Conservation (phyloP, 164 flowering plant genomes). For the Vitis cinerea region DNA sequence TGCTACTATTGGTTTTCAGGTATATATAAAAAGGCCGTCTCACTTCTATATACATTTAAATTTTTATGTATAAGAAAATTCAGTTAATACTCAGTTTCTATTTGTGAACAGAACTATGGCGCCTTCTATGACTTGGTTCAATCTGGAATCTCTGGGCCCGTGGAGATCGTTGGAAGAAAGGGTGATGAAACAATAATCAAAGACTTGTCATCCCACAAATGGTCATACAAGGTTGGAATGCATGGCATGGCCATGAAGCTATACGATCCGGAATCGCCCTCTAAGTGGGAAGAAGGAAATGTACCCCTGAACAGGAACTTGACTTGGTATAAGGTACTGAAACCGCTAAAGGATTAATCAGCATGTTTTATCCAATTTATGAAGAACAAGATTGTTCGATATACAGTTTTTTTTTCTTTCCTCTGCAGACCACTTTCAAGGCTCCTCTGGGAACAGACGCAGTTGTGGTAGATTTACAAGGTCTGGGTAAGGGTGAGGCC, state of each 20-base stretch:
- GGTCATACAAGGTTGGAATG: slow-evolving; percentile 57
- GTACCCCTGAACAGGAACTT: slow-evolving; percentile 35
- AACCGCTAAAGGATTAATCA: too few relatives aligned
- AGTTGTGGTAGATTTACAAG: slow-evolving; percentile 61
- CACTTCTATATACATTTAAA: background rate
- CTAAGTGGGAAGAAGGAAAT: slow-evolving; percentile 26
- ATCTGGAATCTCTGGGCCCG: slow-evolving; percentile 54
- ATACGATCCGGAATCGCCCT: slow-evolving; percentile 7
- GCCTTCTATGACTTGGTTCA: slow-evolving; percentile 30
- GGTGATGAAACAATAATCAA: slow-evolving; percentile 40
- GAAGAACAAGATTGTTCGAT: too few relatives aligned
- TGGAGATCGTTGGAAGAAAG: slow-evolving; percentile 36
- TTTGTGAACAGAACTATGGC: slow-evolving; percentile 52
- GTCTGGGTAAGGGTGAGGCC: slow-evolving; percentile 73
- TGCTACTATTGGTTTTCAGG: slow-evolving; percentile 55
- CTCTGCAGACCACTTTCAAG: slow-evolving; percentile 50
- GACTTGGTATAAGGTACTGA: slow-evolving; percentile 74
- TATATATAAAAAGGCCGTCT: slow-evolving; percentile 4
- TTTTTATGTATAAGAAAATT: background rate
- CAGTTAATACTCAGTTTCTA: background rate
- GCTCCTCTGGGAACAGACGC: slow-evolving; percentile 67
- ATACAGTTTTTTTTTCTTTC: too few relatives aligned
- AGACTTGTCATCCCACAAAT: slow-evolving; percentile 45
- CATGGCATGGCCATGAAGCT: slow-evolving; percentile 32
- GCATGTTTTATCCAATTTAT: too few relatives aligned